Base-by-base conservation (phyloP, 768 basidiomycete genomes). In the Sporobolomyces roseus region DNA sequence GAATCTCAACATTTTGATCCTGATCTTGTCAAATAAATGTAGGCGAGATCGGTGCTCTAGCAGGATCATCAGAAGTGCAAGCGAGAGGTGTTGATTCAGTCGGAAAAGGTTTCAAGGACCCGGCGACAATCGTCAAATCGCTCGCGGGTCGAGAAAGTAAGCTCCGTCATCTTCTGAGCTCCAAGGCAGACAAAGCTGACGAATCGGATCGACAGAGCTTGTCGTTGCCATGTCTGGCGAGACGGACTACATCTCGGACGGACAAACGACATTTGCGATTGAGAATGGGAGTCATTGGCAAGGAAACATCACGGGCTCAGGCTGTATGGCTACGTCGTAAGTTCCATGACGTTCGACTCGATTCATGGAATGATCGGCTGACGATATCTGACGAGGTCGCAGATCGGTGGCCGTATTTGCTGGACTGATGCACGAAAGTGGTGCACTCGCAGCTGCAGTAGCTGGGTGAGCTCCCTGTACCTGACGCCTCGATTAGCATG, bases 41-140 rank as follows among this genome's bases (percentile, higher is more conserved):
- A 66, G 90, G 85, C 21, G 93, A 97, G 79, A 85, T 97, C 27
- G 91, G 87, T 0, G 84, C 88, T 0, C 77, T 94, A 14, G 84
- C 86, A 3, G 83, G 87, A n/a, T 89, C 88, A 0, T 78, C 78
- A 19, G 93, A 93, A 81, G 92, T 90, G 4, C 77, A 82, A 66
- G 84, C 86, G 21, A 86, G 85, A 76, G 93, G 93, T 0, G 93
- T 97, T 1, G 93, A 97, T 77, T 90, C 88, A 67, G 81, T 87
- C 21, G 91, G 92, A 0, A 73, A 79, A 12, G 89, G 87, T 12
- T 93, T 94, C 79, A 81, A 83, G 58, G 83, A 94, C 78, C 90
- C 93, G 0, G 83, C 83, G 0, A 65, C 75, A 8, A 86, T 93
- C 68, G 89, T 93, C 46, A 83, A 81, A 73, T 77, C 81, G 13